Evolutionary conservation across 768 basidiomycete genomes (phyloP).

Genomic region (Rhizopogon vulgaris): DNA sequence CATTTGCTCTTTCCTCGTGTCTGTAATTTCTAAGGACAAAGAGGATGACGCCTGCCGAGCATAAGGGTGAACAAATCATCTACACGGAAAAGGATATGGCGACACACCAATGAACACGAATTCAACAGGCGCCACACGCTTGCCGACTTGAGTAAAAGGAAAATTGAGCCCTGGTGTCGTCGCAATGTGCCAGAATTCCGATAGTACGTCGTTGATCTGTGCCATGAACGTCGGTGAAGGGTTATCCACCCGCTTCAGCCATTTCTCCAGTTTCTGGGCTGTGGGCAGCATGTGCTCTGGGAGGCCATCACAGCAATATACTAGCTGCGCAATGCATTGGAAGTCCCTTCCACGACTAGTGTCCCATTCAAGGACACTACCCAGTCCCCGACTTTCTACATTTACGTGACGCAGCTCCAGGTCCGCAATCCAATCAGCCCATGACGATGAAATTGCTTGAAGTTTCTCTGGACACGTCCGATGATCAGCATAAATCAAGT

Average conservation of each 20-base stretch:
- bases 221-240: constrained; percentile 46
- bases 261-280: constrained; percentile 48
- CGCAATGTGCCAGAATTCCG: constrained; percentile 51
- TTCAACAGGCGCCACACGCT: constrained; percentile 66
- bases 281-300: constrained; percentile 44
- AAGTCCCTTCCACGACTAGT: constrained; percentile 69
- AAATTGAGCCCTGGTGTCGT: constrained; percentile 29
- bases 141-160: constrained; percentile 48
- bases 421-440: constrained; percentile 58
- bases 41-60: constrained; percentile 58
- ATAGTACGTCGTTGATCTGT: constrained; percentile 47
- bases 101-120: constrained; percentile 74
- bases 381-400: constrained; percentile 50
- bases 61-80: background rate
- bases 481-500: background rate
- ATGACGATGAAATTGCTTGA: constrained; percentile 69
- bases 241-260: constrained; percentile 25
- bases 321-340: constrained; percentile 64
- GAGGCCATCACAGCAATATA: constrained; percentile 57
- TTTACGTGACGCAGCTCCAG: constrained; percentile 53
- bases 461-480: constrained; percentile 53
- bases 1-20: constrained; percentile 43
- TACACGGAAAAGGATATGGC: background rate
- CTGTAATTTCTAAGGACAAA: constrained; percentile 41
- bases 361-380: constrained; percentile 53